Conservation (phyloP, 805 yeast genomes). For the Torulaspora indica region DNA sequence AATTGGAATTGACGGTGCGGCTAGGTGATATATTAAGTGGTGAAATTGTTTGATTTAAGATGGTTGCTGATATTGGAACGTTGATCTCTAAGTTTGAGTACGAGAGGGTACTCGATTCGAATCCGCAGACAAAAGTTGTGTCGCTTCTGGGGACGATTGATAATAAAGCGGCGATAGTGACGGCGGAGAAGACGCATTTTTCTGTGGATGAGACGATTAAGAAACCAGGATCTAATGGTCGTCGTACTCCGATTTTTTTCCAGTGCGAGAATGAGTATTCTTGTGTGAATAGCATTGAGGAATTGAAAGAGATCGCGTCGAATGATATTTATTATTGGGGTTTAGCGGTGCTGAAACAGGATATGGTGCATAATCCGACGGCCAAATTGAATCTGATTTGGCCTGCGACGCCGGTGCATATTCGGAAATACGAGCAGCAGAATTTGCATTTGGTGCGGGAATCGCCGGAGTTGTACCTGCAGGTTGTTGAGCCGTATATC, state of each 20-base stretch:
- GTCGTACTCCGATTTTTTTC: conserved; percentile 10
- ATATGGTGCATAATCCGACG: conserved; percentile 46
- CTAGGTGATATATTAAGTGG: neutral
- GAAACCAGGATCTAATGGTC: conserved; percentile 10
- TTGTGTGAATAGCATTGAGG: conserved; percentile 30
- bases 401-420: conserved; percentile 87
- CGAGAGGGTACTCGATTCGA: conserved; percentile 46
- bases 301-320: conserved; percentile 42
- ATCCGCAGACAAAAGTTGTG: conserved; percentile 64
- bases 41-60: neutral
- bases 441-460: conserved; percentile 61
- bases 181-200: conserved; percentile 71
- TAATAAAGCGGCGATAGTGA: conserved; percentile 57
- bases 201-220: conserved; percentile 30
- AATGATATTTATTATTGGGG: conserved; percentile 91
- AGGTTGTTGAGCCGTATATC: conserved; percentile 68
- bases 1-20: neutral
- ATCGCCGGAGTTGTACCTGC: conserved; percentile 69
- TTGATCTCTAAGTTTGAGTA: conserved; percentile 44
- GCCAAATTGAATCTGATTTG: conserved; percentile 72
- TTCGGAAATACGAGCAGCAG: conserved; percentile 66
- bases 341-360: conserved; percentile 45
- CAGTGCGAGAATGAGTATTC: conserved; percentile 22
- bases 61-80: conserved; percentile 2
- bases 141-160: conserved; percentile 66